Evolutionary conservation across 176 grass and related monocot genomes (phyloP), one percentile per base, ranked within the genome.

Genomic region (Carex parvula): DNA sequence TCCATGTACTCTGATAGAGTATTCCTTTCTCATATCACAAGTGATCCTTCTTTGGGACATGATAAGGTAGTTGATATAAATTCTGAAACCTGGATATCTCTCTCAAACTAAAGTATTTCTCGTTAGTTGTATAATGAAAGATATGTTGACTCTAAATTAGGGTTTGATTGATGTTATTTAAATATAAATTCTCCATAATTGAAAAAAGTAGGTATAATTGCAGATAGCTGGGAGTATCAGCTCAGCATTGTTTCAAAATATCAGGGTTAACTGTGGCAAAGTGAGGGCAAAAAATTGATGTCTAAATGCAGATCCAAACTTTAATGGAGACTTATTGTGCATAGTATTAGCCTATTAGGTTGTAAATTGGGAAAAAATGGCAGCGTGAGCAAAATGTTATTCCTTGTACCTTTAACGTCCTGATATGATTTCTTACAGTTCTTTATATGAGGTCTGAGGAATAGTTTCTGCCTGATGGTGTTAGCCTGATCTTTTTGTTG

Each of bases 1-100:
- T 95, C 91, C 29, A 90, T 95, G 96, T 90, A 99, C 30, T 92
- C 89, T 84, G 96, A 99, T 58, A 94, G 96, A 88, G 89, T 95
- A 72, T 90, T 82, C 48, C 91, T 99, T 70, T 88, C 96, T 64
- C 85, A 95, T 50, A 95, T 95, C 83, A 93, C 88, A 12, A 90
- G 82, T 58, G 91, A 99, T 74, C 87, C 88, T 86, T 83, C 55
- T 42, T 84, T 99, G 89, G 96, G 96, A 39, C 88, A 95, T 69
- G 96, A 93, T 6, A 99, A 95, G 92, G 96, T 99, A 87, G 2
- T 3, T 8, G 11, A 8, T 70, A 58, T 30, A 76, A 83, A 42
- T 10, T 24, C 18, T 0, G 12, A 13, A 70, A 70, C 8, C 12
- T 69, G 10, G 48, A 81, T 0, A 1, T 61, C 13, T 33, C 26